Percentiles rank a stretch among this genome's conserved stretches.
Evolutionary conservation across 2,329 filamentous ascomycete species (phyloP).

Genomic region (Pseudogymnoascus sp.): DNA sequence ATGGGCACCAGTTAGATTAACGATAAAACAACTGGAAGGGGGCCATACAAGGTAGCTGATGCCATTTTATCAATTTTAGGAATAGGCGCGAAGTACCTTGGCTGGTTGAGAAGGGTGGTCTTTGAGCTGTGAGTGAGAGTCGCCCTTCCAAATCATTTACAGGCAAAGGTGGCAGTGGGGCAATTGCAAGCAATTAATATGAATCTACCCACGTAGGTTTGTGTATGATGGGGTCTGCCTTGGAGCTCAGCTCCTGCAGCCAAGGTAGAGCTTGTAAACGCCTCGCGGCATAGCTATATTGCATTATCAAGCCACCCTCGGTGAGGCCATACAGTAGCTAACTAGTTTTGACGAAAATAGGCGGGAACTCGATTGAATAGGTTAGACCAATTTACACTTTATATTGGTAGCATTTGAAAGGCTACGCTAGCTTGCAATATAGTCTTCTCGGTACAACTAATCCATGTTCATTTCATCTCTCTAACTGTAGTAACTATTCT

Average conservation of each 20-base stretch:
- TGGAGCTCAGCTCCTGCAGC: neutral
- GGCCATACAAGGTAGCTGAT: neutral
- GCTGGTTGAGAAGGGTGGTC: neutral
- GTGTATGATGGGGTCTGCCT: neutral
- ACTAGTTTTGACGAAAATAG: neutral
- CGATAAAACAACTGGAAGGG: neutral
- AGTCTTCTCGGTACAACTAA: neutral
- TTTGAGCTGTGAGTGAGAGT: neutral
- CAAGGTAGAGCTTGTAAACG: conserved; percentile 5
- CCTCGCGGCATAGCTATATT: neutral
- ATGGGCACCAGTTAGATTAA: neutral
- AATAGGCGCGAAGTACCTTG: neutral
- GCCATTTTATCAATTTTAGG: neutral
- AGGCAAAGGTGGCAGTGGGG: neutral
- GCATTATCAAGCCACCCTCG: neutral
- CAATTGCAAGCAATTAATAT: neutral
- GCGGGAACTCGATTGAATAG: neutral
- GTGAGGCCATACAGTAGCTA: neutral
- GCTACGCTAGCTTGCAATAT: neutral
- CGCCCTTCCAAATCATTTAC: neutral
- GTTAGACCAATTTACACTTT: neutral
- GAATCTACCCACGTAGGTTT: neutral
- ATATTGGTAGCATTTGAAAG: neutral
- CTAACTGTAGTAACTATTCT: neutral
- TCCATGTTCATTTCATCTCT: neutral